Percentiles rank a stretch among this genome's conserved stretches.
Conservation (phyloP, 1,284 basidiomycete genomes). For the Fomitiporia mediterranea region DNA sequence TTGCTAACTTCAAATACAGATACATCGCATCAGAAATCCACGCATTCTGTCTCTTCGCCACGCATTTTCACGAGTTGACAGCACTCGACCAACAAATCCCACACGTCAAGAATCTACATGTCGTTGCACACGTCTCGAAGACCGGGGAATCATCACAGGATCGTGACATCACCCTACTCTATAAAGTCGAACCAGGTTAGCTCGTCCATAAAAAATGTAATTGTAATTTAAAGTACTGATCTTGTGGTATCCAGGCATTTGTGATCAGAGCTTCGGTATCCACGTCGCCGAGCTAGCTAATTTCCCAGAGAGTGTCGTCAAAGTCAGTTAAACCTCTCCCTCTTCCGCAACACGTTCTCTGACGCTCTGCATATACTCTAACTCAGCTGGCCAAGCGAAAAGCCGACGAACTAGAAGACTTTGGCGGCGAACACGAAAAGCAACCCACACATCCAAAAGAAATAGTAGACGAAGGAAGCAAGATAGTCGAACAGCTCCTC, state of each 20-base stretch:
- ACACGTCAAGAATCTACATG: slow-evolving; percentile 93
- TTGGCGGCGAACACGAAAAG: slow-evolving; percentile 46
- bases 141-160: slow-evolving; percentile 58
- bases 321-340: slow-evolving; percentile 50
- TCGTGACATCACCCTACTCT: slow-evolving; percentile 87
- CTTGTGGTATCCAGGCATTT: slow-evolving; percentile 49
- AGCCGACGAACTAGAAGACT: slow-evolving; percentile 95
- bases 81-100: slow-evolving; percentile 81
- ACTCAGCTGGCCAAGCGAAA: slow-evolving; percentile 86
- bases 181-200: slow-evolving; percentile 91
- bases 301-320: slow-evolving; percentile 92
- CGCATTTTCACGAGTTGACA: slow-evolving; percentile 98
- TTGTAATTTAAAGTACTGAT: too few relatives aligned
- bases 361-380: background rate
- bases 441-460: slow-evolving; percentile 52
- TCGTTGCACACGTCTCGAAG: slow-evolving; percentile 86
- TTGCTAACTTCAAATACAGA: slow-evolving; percentile 40
- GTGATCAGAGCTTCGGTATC: slow-evolving; percentile 98
- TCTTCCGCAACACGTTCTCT: background rate
- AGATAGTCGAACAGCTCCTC: slow-evolving; percentile 78
- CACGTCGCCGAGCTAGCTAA: slow-evolving; percentile 96
- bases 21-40: slow-evolving; percentile 91
- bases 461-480: slow-evolving; percentile 73
- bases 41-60: slow-evolving; percentile 94
- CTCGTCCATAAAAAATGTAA: too few relatives aligned